phyloP scores from a whole-genome alignment of 768 basidiomycete genomes.

The Mycena olivaceomarginata region DNA sequence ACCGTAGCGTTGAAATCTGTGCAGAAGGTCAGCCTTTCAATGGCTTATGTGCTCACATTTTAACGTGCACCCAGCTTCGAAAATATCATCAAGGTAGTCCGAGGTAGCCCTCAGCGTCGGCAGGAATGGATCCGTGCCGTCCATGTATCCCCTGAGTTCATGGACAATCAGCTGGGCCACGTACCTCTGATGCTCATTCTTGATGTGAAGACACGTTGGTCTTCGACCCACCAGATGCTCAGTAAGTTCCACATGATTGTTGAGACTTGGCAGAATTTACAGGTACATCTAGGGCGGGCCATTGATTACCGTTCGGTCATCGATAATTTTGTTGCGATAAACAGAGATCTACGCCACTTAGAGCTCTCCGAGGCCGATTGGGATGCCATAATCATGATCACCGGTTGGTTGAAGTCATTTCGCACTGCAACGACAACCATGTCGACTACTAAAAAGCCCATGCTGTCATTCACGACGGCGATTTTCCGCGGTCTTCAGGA shows the following conservation, averaged over 20 bases:
- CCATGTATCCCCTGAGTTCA: not conserved
- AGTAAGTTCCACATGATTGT: not conserved
- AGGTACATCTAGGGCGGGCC: not conserved
- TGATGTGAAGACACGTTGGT: not conserved
- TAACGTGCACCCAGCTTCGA: not conserved
- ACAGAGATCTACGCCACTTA: too few species aligned
- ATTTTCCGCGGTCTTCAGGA: slow-evolving; percentile 16
- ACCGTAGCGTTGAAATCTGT: not conserved
- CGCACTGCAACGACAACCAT: slow-evolving; percentile 4
- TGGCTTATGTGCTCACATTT: too few species aligned
- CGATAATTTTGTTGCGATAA: not conserved
- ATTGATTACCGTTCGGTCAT: not conserved
- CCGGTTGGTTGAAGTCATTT: slow-evolving; percentile 5
- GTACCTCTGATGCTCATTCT: too few species aligned
- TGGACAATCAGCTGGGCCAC: not conserved
- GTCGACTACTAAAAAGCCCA: slow-evolving; percentile 14
- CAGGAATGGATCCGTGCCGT: not conserved
- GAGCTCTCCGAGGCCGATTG: slow-evolving; percentile 15
- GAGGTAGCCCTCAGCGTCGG: not conserved
- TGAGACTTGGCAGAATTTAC: not conserved
- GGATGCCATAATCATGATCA: slow-evolving; percentile 13
- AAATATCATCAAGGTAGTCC: not conserved
- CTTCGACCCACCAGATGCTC: not conserved
- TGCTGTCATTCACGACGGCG: slow-evolving; percentile 1
- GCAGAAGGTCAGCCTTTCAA: not conserved